Evolutionary conservation across 768 basidiomycete species (phyloP).

Genomic region (Termitomyces sp.): DNA sequence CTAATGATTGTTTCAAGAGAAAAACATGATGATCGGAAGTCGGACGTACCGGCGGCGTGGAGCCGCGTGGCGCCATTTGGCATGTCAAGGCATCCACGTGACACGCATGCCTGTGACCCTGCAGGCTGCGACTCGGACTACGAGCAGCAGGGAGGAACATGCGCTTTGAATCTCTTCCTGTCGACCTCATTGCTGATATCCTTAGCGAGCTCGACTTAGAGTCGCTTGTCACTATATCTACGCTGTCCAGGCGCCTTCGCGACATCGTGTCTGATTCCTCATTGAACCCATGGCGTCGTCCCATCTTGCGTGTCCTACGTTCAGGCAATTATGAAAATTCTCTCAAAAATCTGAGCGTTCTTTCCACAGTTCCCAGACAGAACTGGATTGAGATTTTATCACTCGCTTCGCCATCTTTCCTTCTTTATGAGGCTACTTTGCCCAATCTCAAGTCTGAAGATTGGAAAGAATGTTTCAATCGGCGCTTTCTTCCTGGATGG

Average conservation of each 20-base stretch:
- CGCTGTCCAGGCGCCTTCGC: slow-evolving; percentile 57
- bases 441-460: slow-evolving; percentile 63
- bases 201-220: slow-evolving; percentile 64
- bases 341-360: slow-evolving; percentile 60
- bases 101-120: not conserved
- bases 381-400: slow-evolving; percentile 79
- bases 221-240: slow-evolving; percentile 54
- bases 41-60: not conserved
- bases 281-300: slow-evolving; percentile 73
- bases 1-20: not conserved
- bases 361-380: slow-evolving; percentile 61
- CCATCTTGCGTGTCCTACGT: slow-evolving; percentile 59
- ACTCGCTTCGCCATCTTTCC: slow-evolving; percentile 56
- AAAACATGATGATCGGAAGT: not conserved
- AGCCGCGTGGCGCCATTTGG: not conserved
- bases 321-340: slow-evolving; percentile 42
- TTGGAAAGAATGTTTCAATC: slow-evolving; percentile 74
- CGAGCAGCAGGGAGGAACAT: slow-evolving; percentile 14
- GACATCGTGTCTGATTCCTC: slow-evolving; percentile 57
- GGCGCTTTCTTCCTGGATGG: slow-evolving; percentile 79
- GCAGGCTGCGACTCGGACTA: not conserved
- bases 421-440: slow-evolving; percentile 64
- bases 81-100: not conserved
- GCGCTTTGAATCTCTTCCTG: slow-evolving; percentile 57
- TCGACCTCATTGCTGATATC: slow-evolving; percentile 73